Conservation (phyloP, 2,329 filamentous ascomycete genomes). For the Allantophomopsis cytisporea region DNA sequence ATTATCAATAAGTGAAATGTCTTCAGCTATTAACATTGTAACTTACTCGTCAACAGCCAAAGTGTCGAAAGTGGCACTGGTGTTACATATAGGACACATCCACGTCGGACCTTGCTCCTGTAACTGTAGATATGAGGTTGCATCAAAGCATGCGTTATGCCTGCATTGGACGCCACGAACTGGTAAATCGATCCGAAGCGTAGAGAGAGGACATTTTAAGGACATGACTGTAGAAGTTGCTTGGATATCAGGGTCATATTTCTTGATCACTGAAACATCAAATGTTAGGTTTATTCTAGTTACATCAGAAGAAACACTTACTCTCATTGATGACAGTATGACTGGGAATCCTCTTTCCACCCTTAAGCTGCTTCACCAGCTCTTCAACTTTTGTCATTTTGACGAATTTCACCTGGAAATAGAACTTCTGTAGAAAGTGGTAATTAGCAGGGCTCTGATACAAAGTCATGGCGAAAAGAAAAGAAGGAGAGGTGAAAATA, state of each 20-base stretch:
- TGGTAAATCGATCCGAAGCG: conserved; percentile 65
- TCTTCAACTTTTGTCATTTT: conserved; percentile 57
- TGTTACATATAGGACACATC: conserved; percentile 91
- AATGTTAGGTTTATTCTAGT: background rate
- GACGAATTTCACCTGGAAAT: conserved; percentile 63
- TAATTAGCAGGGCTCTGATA: conserved; percentile 1
- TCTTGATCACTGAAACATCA: conserved; percentile 52
- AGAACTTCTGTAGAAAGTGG: conserved; percentile 45
- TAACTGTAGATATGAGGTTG: conserved; percentile 77
- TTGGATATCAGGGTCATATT: conserved; percentile 78
- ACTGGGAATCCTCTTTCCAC: conserved; percentile 61
- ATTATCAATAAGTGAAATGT: background rate
- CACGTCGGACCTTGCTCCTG: conserved; percentile 95
- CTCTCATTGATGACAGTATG: conserved; percentile 73
- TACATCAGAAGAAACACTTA: conserved; percentile 28
- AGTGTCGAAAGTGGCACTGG: conserved; percentile 64
- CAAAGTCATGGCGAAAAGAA: conserved; percentile 5
- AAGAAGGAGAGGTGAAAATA: background rate
- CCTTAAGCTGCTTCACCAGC: conserved; percentile 54
- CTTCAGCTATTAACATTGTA: background rate
- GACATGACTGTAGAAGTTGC: conserved; percentile 82
- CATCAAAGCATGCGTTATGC: conserved; percentile 93
- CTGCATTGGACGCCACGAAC: conserved; percentile 69
- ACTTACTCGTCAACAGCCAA: conserved; percentile 78
- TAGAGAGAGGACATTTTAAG: conserved; percentile 84